Evolutionary conservation across 306 rosid genomes (phyloP).

Genomic region (Astragalus glycyphyllos): DNA sequence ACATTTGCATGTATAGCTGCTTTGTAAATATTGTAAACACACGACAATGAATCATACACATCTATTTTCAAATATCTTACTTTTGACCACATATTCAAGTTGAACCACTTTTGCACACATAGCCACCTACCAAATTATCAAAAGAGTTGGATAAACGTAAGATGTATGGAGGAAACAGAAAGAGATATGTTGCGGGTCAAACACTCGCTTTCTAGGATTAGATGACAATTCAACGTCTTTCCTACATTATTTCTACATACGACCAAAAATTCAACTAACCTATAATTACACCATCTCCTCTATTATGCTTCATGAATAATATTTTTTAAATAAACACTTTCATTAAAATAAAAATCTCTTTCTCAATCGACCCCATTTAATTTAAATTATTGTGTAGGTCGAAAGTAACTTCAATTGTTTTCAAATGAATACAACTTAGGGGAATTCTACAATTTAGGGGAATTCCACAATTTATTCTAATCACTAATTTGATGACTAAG

Average conservation of each 20-base stretch:
- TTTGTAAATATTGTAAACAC: too few species aligned
- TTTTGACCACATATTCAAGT: background rate
- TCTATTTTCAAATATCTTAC: too few species aligned
- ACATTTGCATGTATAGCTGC: too few species aligned
- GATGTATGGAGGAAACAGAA: slow-evolving; percentile 11
- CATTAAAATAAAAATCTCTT: background rate
- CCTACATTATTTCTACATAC: background rate
- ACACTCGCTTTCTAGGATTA: slow-evolving; percentile 1
- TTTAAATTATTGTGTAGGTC: background rate
- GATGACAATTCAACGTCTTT: background rate
- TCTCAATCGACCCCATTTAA: background rate
- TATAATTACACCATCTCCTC: background rate
- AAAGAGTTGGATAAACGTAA: background rate
- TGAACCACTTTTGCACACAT: slow-evolving; percentile 10
- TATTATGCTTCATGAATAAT: background rate
- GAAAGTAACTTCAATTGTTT: background rate
- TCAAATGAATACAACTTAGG: too few species aligned
- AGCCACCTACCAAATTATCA: slow-evolving; percentile 1
- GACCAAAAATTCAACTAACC: slow-evolving; percentile 21
- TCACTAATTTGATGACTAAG: too few species aligned
- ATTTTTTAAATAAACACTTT: background rate
- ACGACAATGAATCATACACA: too few species aligned
- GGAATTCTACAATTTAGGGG: too few species aligned
- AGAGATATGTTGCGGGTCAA: slow-evolving; percentile 35
- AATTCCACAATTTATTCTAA: too few species aligned